Conservation (phyloP, 2,329 filamentous ascomycete species). For the Samsoniella hepiali region DNA sequence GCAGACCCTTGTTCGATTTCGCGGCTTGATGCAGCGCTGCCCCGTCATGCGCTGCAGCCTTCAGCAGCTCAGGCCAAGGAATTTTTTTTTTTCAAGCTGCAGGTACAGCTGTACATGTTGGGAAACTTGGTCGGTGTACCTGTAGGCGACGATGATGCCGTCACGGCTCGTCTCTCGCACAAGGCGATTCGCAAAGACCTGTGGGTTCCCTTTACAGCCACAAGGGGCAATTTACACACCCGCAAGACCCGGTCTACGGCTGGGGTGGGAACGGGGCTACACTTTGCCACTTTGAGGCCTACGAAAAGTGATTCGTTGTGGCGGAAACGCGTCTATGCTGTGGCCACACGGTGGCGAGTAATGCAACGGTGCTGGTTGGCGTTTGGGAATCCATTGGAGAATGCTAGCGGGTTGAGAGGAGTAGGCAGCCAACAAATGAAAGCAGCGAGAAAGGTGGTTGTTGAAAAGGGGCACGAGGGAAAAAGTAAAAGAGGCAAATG, state of each 20-base stretch:
- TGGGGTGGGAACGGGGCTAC: background rate
- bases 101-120: background rate
- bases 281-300: background rate
- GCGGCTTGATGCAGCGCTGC: background rate
- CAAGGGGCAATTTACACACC: background rate
- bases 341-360: constrained; percentile 10
- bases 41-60: background rate
- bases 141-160: background rate
- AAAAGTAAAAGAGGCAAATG: background rate
- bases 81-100: background rate
- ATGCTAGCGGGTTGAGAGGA: background rate
- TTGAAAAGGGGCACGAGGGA: background rate
- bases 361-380: constrained; percentile 1
- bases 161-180: background rate
- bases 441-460: background rate
- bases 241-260: no score
- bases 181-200: background rate
- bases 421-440: background rate
- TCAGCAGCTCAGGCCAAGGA: background rate
- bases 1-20: background rate
- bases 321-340: background rate
- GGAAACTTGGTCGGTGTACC: background rate
- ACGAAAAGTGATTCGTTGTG: background rate
- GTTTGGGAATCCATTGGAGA: background rate
- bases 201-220: background rate